These are phyloP conservation scores for Symbiodinium pilosum DNA, from an alignment of 73 alveolate genomes.

Conservation along the genomic window DNA sequence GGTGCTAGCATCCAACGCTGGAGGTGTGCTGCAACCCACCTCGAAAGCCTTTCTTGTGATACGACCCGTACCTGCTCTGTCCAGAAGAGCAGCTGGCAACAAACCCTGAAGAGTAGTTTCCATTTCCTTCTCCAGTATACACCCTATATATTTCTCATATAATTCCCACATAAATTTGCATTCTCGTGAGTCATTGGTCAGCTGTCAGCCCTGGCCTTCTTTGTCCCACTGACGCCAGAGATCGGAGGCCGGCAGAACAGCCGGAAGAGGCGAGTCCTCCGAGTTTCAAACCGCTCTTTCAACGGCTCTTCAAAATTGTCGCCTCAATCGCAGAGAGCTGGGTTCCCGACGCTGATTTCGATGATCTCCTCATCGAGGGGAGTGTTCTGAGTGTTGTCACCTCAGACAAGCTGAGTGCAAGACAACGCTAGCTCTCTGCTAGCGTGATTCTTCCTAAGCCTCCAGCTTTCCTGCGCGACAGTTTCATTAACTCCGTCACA, in stretches of 20 bases:
- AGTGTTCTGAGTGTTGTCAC: neutral
- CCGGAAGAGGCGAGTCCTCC: neutral
- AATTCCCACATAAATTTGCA: no score
- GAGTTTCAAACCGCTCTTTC: neutral
- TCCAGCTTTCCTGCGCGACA: conserved; percentile 6
- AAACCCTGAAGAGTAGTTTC: neutral
- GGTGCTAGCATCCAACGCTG: neutral
- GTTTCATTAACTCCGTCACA: conserved; percentile 26
- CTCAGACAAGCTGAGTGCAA: neutral
- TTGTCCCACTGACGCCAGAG: conserved; percentile 93
- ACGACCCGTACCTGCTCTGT: conserved; percentile 67
- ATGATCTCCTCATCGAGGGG: neutral
- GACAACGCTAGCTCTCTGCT: neutral
- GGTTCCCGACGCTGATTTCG: neutral
- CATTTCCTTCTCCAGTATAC: no score
- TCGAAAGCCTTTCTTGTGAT: conserved; percentile 76
- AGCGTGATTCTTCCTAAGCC: neutral
- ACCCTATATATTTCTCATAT: no score
- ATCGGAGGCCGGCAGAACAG: conserved; percentile 58
- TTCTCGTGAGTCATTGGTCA: no score
- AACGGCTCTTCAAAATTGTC: no score
- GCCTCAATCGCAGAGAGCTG: neutral
- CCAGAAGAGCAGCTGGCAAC: neutral
- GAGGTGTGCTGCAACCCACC: neutral
- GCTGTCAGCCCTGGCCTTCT: conserved; percentile 19